A percentile compares a stretch with the other conserved stretches of the same genome.
These are phyloP conservation scores for Rasamsonia emersonii DNA, from an alignment of 2,329 filamentous ascomycete genomes.

Conservation along the genomic window DNA sequence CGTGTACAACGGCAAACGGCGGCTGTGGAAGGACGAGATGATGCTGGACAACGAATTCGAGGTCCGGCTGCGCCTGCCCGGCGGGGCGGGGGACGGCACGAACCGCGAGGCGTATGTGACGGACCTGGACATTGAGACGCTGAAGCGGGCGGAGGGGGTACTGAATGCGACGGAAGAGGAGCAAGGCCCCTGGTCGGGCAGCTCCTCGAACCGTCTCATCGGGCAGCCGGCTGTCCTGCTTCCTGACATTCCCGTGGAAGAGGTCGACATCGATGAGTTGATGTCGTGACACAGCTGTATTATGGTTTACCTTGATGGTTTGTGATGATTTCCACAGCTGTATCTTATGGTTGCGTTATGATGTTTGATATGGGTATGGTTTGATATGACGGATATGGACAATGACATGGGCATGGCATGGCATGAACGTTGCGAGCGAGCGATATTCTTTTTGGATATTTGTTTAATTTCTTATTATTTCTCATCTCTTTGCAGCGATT, in stretches of 20 bases:
- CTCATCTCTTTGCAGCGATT: not conserved
- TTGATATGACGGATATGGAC: no score
- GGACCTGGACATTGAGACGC: constrained; percentile 82
- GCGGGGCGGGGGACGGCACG: constrained; percentile 71
- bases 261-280: constrained; percentile 24
- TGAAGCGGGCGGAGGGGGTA: constrained; percentile 81
- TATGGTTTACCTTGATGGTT: no score
- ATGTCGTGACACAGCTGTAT: constrained; percentile 6
- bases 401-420: no score
- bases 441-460: no score
- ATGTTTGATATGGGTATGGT: no score
- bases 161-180: constrained; percentile 73
- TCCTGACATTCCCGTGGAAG: constrained; percentile 22
- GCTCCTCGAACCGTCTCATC: constrained; percentile 21
- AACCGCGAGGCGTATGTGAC: constrained; percentile 78
- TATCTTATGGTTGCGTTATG: no score
- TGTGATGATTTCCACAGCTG: not conserved
- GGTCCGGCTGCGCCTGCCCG: constrained; percentile 72
- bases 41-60: constrained; percentile 95
- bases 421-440: no score
- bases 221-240: constrained; percentile 25
- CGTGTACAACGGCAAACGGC: constrained; percentile 78
- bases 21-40: constrained; percentile 97
- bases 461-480: constrained; percentile 4
- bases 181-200: constrained; percentile 67